Evolutionary conservation across 768 basidiomycete genomes (phyloP).

Genomic region (Kwoniella sp.): DNA sequence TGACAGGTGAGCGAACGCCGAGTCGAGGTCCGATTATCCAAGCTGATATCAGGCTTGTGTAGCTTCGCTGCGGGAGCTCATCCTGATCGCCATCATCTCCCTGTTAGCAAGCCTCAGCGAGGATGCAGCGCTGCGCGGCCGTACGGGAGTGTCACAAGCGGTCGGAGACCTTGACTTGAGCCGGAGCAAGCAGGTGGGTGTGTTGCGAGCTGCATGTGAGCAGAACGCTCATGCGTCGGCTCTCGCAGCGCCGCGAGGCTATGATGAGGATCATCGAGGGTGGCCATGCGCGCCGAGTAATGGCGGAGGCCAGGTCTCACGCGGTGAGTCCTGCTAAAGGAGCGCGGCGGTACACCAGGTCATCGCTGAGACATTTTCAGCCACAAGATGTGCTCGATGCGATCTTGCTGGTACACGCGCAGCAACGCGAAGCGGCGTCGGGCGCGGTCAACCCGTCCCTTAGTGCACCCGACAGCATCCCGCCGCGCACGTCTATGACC

Average conservation of each 20-base stretch:
- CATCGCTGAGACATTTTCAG: not conserved
- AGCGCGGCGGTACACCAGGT: no score
- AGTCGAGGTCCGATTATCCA: not conserved
- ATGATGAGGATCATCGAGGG: not conserved
- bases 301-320: not conserved
- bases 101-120: not conserved
- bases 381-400: constrained; percentile 6
- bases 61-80: constrained; percentile 19
- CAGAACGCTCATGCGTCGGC: no score
- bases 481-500: not conserved
- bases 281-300: no score
- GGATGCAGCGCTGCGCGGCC: not conserved
- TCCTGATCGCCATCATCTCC: constrained; percentile 9
- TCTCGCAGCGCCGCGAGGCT: no score
- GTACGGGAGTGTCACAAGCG: not conserved
- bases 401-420: not conserved
- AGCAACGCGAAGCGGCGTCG: not conserved
- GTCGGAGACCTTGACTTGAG: not conserved
- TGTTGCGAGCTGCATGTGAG: not conserved
- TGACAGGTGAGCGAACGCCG: not conserved
- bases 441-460: not conserved
- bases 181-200: constrained; percentile 4
- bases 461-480: not conserved
- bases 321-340: no score
- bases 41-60: not conserved